phyloP scores from a whole-genome alignment of 2,329 filamentous ascomycete genomes.

The Cadophora sp. region DNA sequence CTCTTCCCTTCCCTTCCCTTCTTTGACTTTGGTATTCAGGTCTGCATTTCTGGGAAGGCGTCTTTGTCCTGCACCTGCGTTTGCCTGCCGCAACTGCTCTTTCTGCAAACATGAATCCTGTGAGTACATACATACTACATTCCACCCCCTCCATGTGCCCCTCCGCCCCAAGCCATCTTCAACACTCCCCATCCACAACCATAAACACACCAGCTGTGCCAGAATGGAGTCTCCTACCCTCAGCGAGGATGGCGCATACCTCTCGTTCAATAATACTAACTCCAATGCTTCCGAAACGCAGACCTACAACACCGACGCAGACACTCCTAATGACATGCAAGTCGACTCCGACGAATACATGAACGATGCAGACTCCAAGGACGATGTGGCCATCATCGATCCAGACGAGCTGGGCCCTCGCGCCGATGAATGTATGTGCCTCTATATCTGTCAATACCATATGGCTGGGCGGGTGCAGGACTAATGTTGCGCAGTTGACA shows the following conservation, averaged over 20 bases:
- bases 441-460: neutral
- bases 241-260: conserved; percentile 12
- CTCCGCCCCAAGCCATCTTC: conserved; percentile 8
- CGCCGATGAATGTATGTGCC: conserved; percentile 49
- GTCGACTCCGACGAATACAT: conserved; percentile 45
- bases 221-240: conserved; percentile 13
- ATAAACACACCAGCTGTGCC: neutral
- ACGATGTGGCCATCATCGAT: conserved; percentile 50
- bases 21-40: conserved; percentile 15
- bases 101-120: conserved; percentile 35
- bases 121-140: too few species aligned
- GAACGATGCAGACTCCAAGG: conserved; percentile 44
- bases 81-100: neutral
- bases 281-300: conserved; percentile 29
- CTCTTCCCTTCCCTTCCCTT: too few species aligned
- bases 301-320: conserved; percentile 39
- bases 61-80: conserved; percentile 31
- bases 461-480: conserved; percentile 21
- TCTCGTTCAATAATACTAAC: conserved; percentile 25
- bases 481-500: conserved; percentile 64
- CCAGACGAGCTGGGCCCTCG: conserved; percentile 44
- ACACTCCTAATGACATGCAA: conserved; percentile 45
- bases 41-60: conserved; percentile 36
- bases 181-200: conserved; percentile 3
- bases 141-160: conserved; percentile 17